Evolutionary conservation across 2,329 filamentous ascomycete species (phyloP), one percentile per base, ranked within the genome.

Genomic region (Metarhizium sp.): DNA sequence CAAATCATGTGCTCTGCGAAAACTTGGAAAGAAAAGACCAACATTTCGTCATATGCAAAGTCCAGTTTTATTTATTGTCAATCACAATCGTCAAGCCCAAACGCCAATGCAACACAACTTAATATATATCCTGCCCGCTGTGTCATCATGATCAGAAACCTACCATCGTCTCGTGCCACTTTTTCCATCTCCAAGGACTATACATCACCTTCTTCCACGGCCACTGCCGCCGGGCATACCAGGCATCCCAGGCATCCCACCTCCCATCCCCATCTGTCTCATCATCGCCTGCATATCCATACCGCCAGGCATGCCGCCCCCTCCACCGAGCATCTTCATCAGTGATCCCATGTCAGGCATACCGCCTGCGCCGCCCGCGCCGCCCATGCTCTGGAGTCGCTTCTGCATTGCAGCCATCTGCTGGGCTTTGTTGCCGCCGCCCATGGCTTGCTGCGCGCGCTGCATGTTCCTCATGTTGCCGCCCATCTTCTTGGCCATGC

Each of bases 401-500:
- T 96, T 96, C 75, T 99, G 94, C 91, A 97, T 95, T 2, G 94
- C 92, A 0, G 92, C 92, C 74, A 97, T 82, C 72, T 97, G 92
- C 69, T 96, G 90, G 36, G 90, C 83, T 71, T 94, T 92, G 73
- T 96, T 96, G 34, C 86, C 88, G 48, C 92, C 91, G 32, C 87
- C 89, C 85, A 96, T 90, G 60, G 89, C 90, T 55, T 88, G 87
- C 72, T 97, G 92, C 0, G 92, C 92, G 52, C 87, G 85, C 70
- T 96, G 90, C 87, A 97, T 95, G 69, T 96, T 95, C 75, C 94
- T 94, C 87, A 96, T 95, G 69, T 90, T 92, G 43, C 92, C 92
- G 56, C 94, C 92, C 84, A 99, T 95, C 76, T 95, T 95, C 85
- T 97, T 99, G 51, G 94, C 94, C 91, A 99, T 96, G 57, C 90